Percentiles rank a stretch among this genome's conserved stretches.
These are phyloP conservation scores for Xylaria sp. DNA, from an alignment of 2,329 filamentous ascomycete species.

Conservation along the genomic window DNA sequence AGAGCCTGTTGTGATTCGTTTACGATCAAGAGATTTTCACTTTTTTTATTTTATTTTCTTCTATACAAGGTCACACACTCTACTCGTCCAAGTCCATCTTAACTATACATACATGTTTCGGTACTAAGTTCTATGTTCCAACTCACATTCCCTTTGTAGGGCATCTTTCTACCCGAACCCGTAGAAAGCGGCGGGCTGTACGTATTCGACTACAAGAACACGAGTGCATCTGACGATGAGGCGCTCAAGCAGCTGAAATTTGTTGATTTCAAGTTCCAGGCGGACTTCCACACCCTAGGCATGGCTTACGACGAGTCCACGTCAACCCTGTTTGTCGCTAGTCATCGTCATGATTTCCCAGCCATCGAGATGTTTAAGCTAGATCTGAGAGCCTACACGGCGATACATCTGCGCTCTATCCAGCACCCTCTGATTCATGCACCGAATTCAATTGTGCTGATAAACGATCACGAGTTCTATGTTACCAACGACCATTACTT, in stretches of 20 bases:
- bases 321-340: conserved; percentile 53
- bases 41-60: too few relatives aligned
- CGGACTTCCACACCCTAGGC: conserved; percentile 56
- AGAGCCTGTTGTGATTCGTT: conserved; percentile 11
- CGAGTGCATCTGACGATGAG: conserved; percentile 37
- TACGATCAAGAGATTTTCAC: neutral
- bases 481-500: conserved; percentile 57
- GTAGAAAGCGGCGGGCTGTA: conserved; percentile 50
- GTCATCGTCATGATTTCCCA: conserved; percentile 52
- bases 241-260: conserved; percentile 45
- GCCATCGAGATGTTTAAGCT: conserved; percentile 56
- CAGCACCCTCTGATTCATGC: conserved; percentile 53
- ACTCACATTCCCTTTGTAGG: conserved; percentile 37
- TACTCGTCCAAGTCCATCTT: neutral
- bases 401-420: conserved; percentile 53
- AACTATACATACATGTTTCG: conserved; percentile 16
- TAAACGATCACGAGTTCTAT: conserved; percentile 53
- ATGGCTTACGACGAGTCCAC: conserved; percentile 53
- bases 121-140: conserved; percentile 2
- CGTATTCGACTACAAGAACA: conserved; percentile 52
- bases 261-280: conserved; percentile 40
- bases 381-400: conserved; percentile 49
- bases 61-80: neutral
- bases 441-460: conserved; percentile 55
- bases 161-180: conserved; percentile 47